phyloP scores from a whole-genome alignment of 2,329 filamentous ascomycete genomes.

The Pseudogymnoascus sp. region DNA sequence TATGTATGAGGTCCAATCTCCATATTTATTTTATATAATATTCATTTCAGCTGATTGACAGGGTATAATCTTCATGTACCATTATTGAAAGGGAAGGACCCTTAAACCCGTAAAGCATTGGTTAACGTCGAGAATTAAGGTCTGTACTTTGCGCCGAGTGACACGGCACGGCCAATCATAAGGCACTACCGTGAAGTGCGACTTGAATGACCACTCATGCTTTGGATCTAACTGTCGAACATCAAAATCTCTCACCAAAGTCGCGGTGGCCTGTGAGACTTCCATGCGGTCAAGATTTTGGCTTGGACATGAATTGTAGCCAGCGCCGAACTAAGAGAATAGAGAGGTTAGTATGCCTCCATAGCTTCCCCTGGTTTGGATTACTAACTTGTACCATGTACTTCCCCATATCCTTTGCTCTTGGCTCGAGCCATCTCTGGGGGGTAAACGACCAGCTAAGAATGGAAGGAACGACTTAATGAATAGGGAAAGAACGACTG shows the following conservation, averaged over 20 bases:
- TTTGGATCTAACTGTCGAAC: conserved; percentile 24
- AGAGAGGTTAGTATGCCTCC: not conserved
- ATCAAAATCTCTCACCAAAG: conserved; percentile 28
- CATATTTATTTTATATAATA: not conserved
- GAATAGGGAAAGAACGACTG: not conserved
- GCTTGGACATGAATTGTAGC: conserved; percentile 31
- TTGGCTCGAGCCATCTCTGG: conserved; percentile 26
- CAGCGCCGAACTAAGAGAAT: conserved; percentile 27
- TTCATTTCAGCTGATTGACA: not conserved
- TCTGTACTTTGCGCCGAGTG: conserved; percentile 5
- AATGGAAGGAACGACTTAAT: not conserved
- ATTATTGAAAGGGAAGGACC: not conserved
- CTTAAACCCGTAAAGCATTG: not conserved
- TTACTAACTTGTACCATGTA: conserved; percentile 16
- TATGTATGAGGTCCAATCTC: not conserved
- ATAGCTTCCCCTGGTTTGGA: not conserved
- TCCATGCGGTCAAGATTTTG: conserved; percentile 30
- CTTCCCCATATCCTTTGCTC: conserved; percentile 21
- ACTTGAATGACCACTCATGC: conserved; percentile 26
- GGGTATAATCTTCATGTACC: not conserved
- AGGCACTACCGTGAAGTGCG: conserved; percentile 27
- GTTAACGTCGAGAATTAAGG: not conserved
- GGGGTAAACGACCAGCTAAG: conserved; percentile 24
- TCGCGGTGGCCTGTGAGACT: conserved; percentile 28
- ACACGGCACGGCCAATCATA: conserved; percentile 22